phyloP scores from a whole-genome alignment of 371 early-diverging fungal species.

The Mortierella sp. region DNA sequence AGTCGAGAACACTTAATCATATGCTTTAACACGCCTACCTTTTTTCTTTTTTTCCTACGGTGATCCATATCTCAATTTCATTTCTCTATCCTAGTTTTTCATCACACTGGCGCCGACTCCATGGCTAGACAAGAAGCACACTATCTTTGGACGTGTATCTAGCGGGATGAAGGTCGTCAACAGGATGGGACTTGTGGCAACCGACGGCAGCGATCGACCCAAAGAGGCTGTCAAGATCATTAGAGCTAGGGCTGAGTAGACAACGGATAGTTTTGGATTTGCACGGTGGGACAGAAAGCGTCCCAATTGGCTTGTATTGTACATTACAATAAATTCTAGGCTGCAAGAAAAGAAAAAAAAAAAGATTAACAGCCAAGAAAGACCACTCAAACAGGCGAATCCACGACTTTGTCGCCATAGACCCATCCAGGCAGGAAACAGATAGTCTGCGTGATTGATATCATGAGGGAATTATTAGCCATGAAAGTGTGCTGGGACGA shows the following conservation, averaged over 20 bases:
- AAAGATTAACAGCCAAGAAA: too few species aligned
- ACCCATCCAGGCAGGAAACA: too few species aligned
- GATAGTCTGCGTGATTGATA: too few species aligned
- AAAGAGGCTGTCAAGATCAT: constrained; percentile 56
- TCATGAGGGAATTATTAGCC: too few species aligned
- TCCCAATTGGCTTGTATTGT: too few species aligned
- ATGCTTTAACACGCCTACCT: neutral
- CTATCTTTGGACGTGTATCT: constrained; percentile 77
- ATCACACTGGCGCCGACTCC: constrained; percentile 74
- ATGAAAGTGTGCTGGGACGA: too few species aligned
- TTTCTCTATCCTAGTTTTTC: constrained; percentile 58
- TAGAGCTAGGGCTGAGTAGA: constrained; percentile 47
- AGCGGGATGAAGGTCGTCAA: constrained; percentile 76
- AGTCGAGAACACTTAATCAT: neutral
- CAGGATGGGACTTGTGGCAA: constrained; percentile 76
- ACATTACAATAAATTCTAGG: too few species aligned
- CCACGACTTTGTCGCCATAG: too few species aligned
- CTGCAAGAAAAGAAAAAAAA: too few species aligned
- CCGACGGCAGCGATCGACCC: constrained; percentile 65
- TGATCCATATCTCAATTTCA: neutral
- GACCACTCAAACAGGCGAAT: too few species aligned
- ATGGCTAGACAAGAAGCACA: constrained; percentile 85
- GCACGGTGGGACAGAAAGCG: too few species aligned
- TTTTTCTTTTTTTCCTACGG: constrained; percentile 7
- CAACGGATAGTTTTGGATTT: neutral